phyloP scores from a whole-genome alignment of 306 rosid species.

The Trifolium pratense region DNA sequence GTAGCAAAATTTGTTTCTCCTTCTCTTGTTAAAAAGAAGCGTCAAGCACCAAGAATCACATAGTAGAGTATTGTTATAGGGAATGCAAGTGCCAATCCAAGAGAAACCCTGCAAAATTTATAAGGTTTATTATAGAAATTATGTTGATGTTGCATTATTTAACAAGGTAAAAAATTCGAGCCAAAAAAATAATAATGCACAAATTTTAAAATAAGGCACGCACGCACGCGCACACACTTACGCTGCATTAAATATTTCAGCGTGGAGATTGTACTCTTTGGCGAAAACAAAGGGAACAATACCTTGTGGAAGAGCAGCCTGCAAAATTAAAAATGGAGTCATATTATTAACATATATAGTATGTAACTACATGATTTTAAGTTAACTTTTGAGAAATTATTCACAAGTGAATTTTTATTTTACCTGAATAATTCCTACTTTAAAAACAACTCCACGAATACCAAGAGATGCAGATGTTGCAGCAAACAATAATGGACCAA shows the following conservation, averaged over 20 bases:
- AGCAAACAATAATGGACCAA: constrained; percentile 36
- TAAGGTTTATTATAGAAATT: background rate
- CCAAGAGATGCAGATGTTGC: constrained; percentile 42
- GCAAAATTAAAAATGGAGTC: background rate
- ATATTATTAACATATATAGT: too few relatives aligned
- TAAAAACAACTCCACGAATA: constrained; percentile 44
- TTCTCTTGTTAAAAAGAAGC: background rate
- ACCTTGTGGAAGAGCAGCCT: constrained; percentile 51
- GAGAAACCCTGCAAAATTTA: constrained; percentile 41
- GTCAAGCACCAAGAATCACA: constrained; percentile 38
- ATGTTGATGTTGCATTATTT: background rate
- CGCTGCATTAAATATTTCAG: constrained; percentile 50
- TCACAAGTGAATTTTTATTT: background rate
- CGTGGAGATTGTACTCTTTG: constrained; percentile 44
- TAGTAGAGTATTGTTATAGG: constrained; percentile 46
- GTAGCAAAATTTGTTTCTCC: background rate
- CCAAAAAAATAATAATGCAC: background rate
- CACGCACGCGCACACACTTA: constrained; percentile 20
- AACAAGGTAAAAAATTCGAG: background rate
- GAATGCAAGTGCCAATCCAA: constrained; percentile 45
- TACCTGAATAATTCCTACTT: constrained; percentile 49
- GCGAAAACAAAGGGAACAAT: constrained; percentile 49
- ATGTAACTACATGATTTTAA: background rate
- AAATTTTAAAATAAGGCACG: background rate
- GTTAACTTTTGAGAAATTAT: background rate